Evolutionary conservation across 306 rosid genomes (phyloP).

Genomic region (Cucumis hystrix): DNA sequence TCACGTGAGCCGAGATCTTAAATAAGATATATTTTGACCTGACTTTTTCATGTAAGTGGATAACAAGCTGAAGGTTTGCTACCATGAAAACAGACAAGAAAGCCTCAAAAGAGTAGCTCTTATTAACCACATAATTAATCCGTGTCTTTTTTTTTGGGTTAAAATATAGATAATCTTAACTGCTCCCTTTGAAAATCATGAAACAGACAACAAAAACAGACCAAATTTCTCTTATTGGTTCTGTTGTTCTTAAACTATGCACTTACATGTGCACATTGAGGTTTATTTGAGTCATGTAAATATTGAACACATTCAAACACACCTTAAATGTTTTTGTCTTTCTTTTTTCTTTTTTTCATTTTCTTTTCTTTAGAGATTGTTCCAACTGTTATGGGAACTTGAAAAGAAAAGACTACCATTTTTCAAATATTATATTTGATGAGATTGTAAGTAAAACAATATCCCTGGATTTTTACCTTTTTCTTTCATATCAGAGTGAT

Average conservation of each 20-base stretch:
- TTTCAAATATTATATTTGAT: conserved; percentile 6
- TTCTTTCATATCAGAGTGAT: conserved; percentile 17
- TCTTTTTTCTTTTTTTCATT: not conserved
- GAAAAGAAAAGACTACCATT: not conserved
- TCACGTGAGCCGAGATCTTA: not conserved
- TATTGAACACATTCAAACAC: not conserved
- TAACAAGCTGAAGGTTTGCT: conserved; percentile 36
- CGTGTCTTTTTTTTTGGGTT: conserved; percentile 9
- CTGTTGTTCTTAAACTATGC: conserved; percentile 57
- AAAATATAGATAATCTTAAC: conserved; percentile 45
- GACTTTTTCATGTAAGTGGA: conserved; percentile 13
- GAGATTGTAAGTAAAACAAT: conserved; percentile 6
- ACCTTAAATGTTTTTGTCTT: not conserved
- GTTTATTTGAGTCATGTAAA: not conserved
- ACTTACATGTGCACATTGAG: conserved; percentile 58
- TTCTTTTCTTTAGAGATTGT: conserved; percentile 6
- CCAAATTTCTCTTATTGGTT: conserved; percentile 23
- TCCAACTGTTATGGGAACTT: conserved; percentile 6
- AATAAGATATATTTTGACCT: not conserved
- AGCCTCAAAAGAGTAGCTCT: conserved; percentile 14
- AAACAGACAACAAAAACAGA: conserved; percentile 50
- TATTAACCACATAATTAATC: conserved; percentile 17
- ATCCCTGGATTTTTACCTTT: conserved; percentile 9
- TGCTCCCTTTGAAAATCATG: conserved; percentile 91
- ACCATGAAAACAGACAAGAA: conserved; percentile 44